Evolutionary conservation across 768 basidiomycete species (phyloP), one percentile per base, ranked within the genome.

Genomic region (Leccinum truebloodii): DNA sequence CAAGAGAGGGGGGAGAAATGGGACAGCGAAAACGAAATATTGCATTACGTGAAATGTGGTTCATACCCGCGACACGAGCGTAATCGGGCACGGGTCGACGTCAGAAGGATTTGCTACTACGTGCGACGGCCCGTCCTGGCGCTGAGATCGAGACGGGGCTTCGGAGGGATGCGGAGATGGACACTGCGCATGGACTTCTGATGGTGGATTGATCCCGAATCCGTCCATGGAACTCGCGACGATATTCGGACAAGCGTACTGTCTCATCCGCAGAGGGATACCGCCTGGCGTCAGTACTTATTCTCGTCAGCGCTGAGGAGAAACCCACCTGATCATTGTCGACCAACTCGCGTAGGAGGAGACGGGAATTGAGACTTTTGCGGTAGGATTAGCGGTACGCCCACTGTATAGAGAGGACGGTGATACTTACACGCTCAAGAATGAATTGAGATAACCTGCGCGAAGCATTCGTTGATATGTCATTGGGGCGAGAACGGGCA

Each of bases 391-490:
- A 54, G 28, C 32, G 44, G 9, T 34, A 2, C 4, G 6, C 39
- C 6, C 4, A 16, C 6, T 28, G 26, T 22, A 14, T 12, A 30
- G 8, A 12, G 39, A 10, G 8, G 24, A 8, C 3, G 10, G n/a
- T 13, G 35, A 1, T 24, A 28, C 76, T 67, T 61, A 76, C 75
- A 76, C 70, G 59, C 75, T 76, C 56, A 76, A 58, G 55, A 77
- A 76, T 22, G 76, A 76, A 50, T 76, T 77, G 53, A 76, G 68
- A 65, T 76, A 77, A 61, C 70, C 75, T 76, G 37, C n/a, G 4
- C 12, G 35, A 16, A 18, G 13, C 5, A n/a, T 18, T 44, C 24
- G 14, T 60, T 3, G 7, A 35, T 9, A 41, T 6, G 0, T 30
- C 4, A n/a, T 49, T 2, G 1, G 20, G 4, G 13, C 6, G 18